Base-by-base conservation (phyloP, 257 asterid species). In the Phtheirospermum japonicum region DNA sequence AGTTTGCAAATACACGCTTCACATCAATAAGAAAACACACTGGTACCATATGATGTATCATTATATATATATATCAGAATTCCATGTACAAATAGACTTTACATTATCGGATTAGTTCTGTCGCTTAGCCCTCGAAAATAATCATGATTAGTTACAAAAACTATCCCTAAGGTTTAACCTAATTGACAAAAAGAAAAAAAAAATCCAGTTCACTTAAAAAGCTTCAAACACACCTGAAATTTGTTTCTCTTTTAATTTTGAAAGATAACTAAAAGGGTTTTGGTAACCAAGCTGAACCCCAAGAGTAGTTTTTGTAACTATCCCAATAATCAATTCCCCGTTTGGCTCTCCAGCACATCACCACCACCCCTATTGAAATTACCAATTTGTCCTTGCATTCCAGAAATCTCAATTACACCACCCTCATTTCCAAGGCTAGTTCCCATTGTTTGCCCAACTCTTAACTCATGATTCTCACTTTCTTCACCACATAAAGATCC, bases 401-500 rank as follows among this genome's bases (percentile, higher is more conserved):
- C 54, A 9, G 65, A 26, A 63, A 48, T 20, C 31, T 50, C 28
- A 18, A 19, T 18, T 5, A 9, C 49, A 42, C 14, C 31, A 49
- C n/a, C 55, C 61, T 43, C 30, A 30, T 30, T 60, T 32, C 49
- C 26, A 23, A 18, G 55, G 4, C 13, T 36, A 19, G 16, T 46
- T 49, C 17, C 55, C 2, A 11, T 11, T 42, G 48, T 42, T 42
- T 42, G 17, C 4, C 17, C 63, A 37, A 19, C 52, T 36, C 66
- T 45, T n/a, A 42, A 19, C 16, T 39, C 49, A 42, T 64, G 75
- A 46, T 19, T 40, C 20, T 57, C 66, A 42, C 50, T 73, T 50
- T 69, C 79, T 65, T 19, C 75, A 26, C 59, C 70, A 9, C 30
- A 30, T 20, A 42, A 16, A 0, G 61, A 34, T n/a, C 60, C 67